Base-by-base conservation (phyloP, 768 basidiomycete species). In the Nidularia pulvinata region DNA sequence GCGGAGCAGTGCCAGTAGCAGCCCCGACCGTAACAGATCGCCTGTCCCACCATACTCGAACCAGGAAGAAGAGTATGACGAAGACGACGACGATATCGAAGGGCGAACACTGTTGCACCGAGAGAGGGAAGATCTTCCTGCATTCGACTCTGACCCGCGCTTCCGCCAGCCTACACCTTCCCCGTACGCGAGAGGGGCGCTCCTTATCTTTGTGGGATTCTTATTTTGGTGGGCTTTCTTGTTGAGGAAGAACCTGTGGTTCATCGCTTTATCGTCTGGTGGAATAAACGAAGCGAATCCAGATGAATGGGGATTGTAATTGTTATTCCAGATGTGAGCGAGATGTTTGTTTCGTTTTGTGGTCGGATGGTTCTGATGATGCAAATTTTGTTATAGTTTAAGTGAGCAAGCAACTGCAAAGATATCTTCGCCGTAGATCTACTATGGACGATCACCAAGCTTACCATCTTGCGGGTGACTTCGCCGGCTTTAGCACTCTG, bases 91-190 rank as follows among this genome's bases (percentile, higher is more conserved):
- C 13, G 45, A 46, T 30, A 25, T 25, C 22, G 45, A 46, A 46
- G 25, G 25, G 13, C 45, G 22, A n/a, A 3, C 45, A 10, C 5
- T 30, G 7, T 34, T 9, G 9, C 9, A 34, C 11, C 34, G 49
- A 10, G 6, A n/a, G 14, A 33, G 16, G n/a, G 11, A 13, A 13
- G 34, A 33, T 52, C 22, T 52, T 2, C 49, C 57, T n/a, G 58
- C 61, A n/a, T 62, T 64, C 39, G 44, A 45, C 7, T 58, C 58
- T 25, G 76, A 78, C 57, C 65, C 73, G 4, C 73, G 76, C 55
- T 82, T 82, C 65, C 69, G 74, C 59, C 70, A 71, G 16, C 78
- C 76, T 1, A 65, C 76, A 22, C 80, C 80, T 7, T 66, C 79
- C 4, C 61, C 66, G 49, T 82, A 78, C 77, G 81, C 80, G 59